phyloP scores from a whole-genome alignment of 164 flowering plant species.

The Vitis labrusca region DNA sequence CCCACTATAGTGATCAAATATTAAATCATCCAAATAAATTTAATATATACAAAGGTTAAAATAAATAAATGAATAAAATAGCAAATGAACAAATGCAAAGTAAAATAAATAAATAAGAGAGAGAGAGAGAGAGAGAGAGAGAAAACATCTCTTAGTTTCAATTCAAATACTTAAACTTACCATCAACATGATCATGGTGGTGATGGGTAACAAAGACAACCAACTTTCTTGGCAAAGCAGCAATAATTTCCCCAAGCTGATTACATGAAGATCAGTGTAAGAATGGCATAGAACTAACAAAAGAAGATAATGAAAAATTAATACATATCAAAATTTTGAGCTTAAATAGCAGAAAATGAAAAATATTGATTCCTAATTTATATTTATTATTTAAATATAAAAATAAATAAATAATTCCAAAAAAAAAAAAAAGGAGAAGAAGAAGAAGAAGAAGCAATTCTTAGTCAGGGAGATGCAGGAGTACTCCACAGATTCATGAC shows the following conservation, averaged over 20 bases:
- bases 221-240: slow-evolving; percentile 79
- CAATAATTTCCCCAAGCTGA: slow-evolving; percentile 72
- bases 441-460: not conserved
- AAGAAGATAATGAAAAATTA: not conserved
- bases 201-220: slow-evolving; percentile 95
- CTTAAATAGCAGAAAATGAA: not conserved
- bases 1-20: not conserved
- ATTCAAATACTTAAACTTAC: slow-evolving; percentile 35
- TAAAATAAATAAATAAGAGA: no score
- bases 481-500: no score
- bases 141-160: not conserved
- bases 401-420: no score
- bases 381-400: no score
- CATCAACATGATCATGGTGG: slow-evolving; percentile 92
- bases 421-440: not conserved
- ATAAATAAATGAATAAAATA: not conserved
- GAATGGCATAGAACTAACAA: not conserved
- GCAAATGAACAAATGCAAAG: no score
- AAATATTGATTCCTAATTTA: not conserved
- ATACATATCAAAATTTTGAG: not conserved
- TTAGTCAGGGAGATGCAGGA: not conserved
- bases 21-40: not conserved
- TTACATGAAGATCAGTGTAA: slow-evolving; percentile 14
- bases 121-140: no score
- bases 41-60: not conserved